These are phyloP conservation scores for Alnus rubra DNA, from an alignment of 306 rosid genomes.

Conservation along the genomic window DNA sequence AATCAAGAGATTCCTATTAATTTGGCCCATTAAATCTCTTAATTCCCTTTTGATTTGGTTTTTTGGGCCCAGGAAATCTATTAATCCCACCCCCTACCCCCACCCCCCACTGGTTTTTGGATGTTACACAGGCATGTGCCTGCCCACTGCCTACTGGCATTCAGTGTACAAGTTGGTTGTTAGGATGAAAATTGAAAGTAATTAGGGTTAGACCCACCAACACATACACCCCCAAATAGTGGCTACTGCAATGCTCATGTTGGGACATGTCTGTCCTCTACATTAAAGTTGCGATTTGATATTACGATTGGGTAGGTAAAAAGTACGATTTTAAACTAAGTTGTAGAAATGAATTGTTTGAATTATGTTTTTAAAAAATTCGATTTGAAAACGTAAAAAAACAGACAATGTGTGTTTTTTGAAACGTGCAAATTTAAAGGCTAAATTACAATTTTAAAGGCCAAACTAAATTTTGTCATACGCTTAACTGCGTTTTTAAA, in stretches of 20 bases:
- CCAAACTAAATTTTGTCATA: too few species aligned
- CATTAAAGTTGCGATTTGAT: too few species aligned
- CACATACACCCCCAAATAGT: constrained; percentile 26
- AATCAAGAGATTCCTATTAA: constrained; percentile 31
- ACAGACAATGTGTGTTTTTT: too few species aligned
- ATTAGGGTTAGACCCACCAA: constrained; percentile 42
- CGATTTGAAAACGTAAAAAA: too few species aligned
- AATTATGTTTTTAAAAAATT: too few species aligned
- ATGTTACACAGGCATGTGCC: constrained; percentile 41
- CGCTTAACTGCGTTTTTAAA: too few species aligned
- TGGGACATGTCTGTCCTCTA: background rate
- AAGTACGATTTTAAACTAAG: too few species aligned
- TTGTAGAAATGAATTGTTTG: too few species aligned
- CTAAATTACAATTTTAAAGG: too few species aligned
- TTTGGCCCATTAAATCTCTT: constrained; percentile 50
- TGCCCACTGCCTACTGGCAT: constrained; percentile 39
- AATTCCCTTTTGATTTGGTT: constrained; percentile 22
- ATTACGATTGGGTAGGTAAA: too few species aligned
- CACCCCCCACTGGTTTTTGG: background rate
- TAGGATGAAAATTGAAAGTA: constrained; percentile 23
- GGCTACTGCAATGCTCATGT: background rate
- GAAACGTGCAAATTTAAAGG: too few species aligned
- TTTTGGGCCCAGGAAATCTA: constrained; percentile 58
- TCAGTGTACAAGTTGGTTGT: constrained; percentile 50
- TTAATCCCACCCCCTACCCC: constrained; percentile 1